Percentiles rank a stretch among this genome's conserved stretches.
These are phyloP conservation scores for Diutina rugosa DNA, from an alignment of 1,139 yeast genomes.

Conservation along the genomic window DNA sequence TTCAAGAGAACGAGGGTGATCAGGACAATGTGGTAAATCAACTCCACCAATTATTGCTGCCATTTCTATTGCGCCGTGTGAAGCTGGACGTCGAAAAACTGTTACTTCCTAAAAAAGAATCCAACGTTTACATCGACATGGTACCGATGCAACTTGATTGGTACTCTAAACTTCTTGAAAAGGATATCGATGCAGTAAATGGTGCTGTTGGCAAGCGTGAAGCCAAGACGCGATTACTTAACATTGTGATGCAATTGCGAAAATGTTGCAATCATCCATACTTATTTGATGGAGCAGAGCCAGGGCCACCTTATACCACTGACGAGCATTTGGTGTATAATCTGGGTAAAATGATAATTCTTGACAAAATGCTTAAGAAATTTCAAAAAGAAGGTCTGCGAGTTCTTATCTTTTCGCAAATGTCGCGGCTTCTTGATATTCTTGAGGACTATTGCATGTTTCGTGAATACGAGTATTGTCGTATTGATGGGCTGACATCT, in stretches of 20 bases:
- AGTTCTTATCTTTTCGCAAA: constrained; percentile 67
- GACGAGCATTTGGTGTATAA: constrained; percentile 70
- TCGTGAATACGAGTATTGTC: constrained; percentile 54
- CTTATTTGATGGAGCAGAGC: constrained; percentile 76
- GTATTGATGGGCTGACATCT: constrained; percentile 75
- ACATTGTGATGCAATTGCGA: constrained; percentile 74
- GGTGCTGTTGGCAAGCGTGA: constrained; percentile 70
- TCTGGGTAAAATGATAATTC: constrained; percentile 58
- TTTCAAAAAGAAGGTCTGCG: constrained; percentile 58
- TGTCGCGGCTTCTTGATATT: constrained; percentile 72
- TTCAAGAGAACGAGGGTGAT: constrained; percentile 12
- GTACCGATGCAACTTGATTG: constrained; percentile 64
- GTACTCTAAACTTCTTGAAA: constrained; percentile 65
- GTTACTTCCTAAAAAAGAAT: constrained; percentile 59
- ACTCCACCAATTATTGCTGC: constrained; percentile 75
- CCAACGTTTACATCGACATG: constrained; percentile 63
- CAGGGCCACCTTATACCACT: constrained; percentile 77
- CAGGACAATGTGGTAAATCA: constrained; percentile 60
- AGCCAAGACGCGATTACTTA: constrained; percentile 58
- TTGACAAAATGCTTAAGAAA: constrained; percentile 54
- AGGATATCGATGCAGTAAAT: constrained; percentile 74
- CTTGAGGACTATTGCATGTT: constrained; percentile 67
- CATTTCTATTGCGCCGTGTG: constrained; percentile 61
- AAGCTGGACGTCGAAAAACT: constrained; percentile 74
- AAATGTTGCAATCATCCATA: constrained; percentile 81